phyloP scores from a whole-genome alignment of 148 eudicot genomes.

The Spergularia marina region DNA sequence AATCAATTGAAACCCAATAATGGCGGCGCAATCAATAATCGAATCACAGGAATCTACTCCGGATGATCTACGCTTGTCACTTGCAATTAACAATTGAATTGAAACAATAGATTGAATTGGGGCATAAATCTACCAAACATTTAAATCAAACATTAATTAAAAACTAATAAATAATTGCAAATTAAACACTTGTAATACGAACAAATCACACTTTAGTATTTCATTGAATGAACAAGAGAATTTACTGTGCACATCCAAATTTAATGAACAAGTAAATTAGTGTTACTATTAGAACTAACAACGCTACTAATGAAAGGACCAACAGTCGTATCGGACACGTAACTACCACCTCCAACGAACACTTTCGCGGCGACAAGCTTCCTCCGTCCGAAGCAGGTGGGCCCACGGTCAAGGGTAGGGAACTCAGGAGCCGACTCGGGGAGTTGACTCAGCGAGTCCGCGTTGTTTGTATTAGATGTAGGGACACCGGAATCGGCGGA shows the following conservation, averaged over 20 bases:
- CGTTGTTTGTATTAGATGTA: background rate
- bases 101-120: background rate
- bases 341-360: background rate
- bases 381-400: slow-evolving; percentile 33
- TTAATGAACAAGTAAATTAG: slow-evolving; percentile 38
- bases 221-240: background rate
- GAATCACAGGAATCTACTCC: too few relatives aligned
- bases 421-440: slow-evolving; percentile 20
- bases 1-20: too few relatives aligned
- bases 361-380: slow-evolving; percentile 28
- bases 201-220: background rate
- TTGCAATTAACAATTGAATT: background rate
- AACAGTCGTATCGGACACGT: background rate
- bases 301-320: slow-evolving; percentile 9
- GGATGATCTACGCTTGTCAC: background rate
- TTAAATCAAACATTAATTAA: background rate
- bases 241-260: background rate
- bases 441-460: background rate
- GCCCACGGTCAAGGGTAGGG: slow-evolving; percentile 23
- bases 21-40: background rate
- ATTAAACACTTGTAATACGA: background rate
- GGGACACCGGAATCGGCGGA: too few relatives aligned
- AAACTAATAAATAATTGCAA: background rate
- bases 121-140: background rate
- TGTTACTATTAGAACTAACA: slow-evolving; percentile 8